Percentiles rank a stretch among this genome's conserved stretches.
phyloP scores from a whole-genome alignment of 1,139 yeast genomes.

The Blastobotrys raffinosifermentans region DNA sequence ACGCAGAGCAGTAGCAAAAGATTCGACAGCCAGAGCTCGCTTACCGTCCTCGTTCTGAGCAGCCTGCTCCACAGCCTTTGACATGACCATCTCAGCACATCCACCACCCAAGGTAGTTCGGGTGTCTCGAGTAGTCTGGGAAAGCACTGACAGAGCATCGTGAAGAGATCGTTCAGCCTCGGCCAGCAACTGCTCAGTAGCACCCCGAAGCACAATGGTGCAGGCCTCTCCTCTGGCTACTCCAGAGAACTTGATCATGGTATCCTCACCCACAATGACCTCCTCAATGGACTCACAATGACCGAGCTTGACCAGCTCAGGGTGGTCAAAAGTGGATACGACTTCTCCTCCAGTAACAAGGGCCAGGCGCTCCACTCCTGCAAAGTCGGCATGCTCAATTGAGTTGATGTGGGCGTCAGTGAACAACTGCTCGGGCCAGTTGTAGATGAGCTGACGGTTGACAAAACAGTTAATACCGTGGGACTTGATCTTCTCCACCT shows the following conservation, averaged over 20 bases:
- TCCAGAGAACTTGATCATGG: constrained; percentile 82
- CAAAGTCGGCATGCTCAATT: constrained; percentile 97
- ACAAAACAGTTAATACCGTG: constrained; percentile 84
- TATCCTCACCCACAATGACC: constrained; percentile 84
- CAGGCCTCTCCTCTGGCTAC: constrained; percentile 96
- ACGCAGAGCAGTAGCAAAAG: constrained; percentile 89
- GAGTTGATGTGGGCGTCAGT: constrained; percentile 84
- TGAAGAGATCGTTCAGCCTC: constrained; percentile 97
- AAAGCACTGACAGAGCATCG: constrained; percentile 90
- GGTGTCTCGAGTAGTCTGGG: constrained; percentile 94
- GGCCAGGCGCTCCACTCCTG: constrained; percentile 94
- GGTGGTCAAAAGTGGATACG: constrained; percentile 91
- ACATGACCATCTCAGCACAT: constrained; percentile 96
- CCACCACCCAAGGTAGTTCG: constrained; percentile 97
- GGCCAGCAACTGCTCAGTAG: constrained; percentile 91
- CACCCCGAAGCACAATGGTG: constrained; percentile 92
- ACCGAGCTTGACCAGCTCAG: constrained; percentile 81
- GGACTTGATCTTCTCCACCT: constrained; percentile 81
- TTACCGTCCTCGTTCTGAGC: constrained; percentile 94
- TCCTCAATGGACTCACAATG: constrained; percentile 89
- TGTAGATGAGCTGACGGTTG: constrained; percentile 93
- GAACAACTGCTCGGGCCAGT: constrained; percentile 94
- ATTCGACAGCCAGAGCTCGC: constrained; percentile 88
- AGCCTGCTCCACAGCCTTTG: constrained; percentile 92
- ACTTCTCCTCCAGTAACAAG: constrained; percentile 98